Conservation (phyloP, 164 flowering plant species). For the Hamamelis virginiana region DNA sequence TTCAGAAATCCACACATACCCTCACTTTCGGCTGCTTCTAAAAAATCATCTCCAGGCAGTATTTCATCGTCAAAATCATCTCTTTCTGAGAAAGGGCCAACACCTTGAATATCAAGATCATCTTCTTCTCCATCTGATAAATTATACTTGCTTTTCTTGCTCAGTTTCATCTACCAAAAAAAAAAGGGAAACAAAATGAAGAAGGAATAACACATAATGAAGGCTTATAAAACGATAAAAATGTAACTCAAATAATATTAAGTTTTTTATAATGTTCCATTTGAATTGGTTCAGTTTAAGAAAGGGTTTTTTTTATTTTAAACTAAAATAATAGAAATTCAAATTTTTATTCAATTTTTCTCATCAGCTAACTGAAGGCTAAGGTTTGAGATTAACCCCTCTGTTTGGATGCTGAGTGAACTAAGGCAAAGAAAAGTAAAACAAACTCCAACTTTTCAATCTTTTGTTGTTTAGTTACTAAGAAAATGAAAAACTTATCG, state of each 20-base stretch:
- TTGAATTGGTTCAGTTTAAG: too few relatives aligned
- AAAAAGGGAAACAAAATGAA: neutral
- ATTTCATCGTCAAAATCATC: conserved; percentile 91
- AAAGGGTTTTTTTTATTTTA: too few relatives aligned
- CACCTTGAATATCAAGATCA: conserved; percentile 40
- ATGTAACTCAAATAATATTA: neutral
- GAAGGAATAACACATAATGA: neutral
- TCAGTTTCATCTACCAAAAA: conserved; percentile 46
- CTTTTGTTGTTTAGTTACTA: too few relatives aligned
- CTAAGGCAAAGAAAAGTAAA: too few relatives aligned
- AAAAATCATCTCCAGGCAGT: conserved; percentile 47
- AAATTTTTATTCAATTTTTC: too few relatives aligned
- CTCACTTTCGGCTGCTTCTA: conserved; percentile 18
- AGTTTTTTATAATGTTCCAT: neutral
- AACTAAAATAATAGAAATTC: too few relatives aligned
- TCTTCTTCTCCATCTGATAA: conserved; percentile 96
- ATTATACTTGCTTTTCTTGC: conserved; percentile 71
- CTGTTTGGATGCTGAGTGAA: too few relatives aligned
- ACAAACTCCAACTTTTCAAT: too few relatives aligned
- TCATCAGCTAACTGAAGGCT: too few relatives aligned
- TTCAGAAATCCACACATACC: conserved; percentile 24
- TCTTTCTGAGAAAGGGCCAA: conserved; percentile 40
- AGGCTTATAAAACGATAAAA: neutral
- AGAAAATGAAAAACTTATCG: too few relatives aligned
- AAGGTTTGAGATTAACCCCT: too few relatives aligned